Base-by-base conservation (phyloP, 345 rosid genomes). In the Firmiana major region DNA sequence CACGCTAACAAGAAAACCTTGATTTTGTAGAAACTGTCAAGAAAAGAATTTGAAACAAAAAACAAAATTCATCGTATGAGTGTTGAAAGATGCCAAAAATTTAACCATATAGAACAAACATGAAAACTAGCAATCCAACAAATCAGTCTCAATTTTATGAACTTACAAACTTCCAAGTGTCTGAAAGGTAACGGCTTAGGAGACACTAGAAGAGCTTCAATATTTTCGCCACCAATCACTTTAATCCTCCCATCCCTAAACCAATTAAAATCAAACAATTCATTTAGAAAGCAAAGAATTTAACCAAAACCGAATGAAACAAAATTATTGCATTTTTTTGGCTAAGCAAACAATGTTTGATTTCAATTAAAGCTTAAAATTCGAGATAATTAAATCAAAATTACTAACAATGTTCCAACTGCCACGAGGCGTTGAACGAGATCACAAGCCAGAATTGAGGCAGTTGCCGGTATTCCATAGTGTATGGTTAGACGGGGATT, bases 221-320 rank as follows among this genome's bases (percentile, higher is more conserved):
- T 84, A 69, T 88, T 84, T 79, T 90, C 88, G 31, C 90, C 92
- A 42, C 97, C 98, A 74, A 93, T 83, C 73, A 96, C 94, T 86
- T 93, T 93, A 77, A 96, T 92, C 82, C 94, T 87, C 58, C 97
- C 98, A 84, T 96, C 98, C 73, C 98, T 96, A 76, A 69, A 69
- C 75, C 16, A 5, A 63, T 38, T 51, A 67, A 49, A 65, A 74
- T 78, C 53, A 76, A 43, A 58, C 26, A n/a, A 24, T 28, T 58
- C 4, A 12, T 74, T 63, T 15, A 12, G 66, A 21, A 55, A 38
- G n/a, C 76, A 74, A 40, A 36, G 34, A 55, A 11, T 38, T 19
- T n/a, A 8, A 19, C 69, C 26, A 24, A 53, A 48, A 26, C 26
- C 21, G 8, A 42, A 60, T 12, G 17, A 62, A 68, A 21, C 22